Base-by-base conservation (phyloP, 768 basidiomycete genomes). In the Porpolomopsis calyptriformis region DNA sequence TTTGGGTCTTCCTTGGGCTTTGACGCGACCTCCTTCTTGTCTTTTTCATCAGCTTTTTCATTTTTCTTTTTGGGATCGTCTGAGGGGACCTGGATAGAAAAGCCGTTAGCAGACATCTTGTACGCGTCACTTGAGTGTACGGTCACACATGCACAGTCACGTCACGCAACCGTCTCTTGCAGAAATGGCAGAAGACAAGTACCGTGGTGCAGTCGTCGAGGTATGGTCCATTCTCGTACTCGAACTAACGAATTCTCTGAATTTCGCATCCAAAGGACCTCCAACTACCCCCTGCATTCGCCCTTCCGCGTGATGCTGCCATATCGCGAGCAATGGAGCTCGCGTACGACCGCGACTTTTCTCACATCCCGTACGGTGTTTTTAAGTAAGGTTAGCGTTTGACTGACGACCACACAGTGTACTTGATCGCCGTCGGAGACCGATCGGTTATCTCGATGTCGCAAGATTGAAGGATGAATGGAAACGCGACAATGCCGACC, bases 331-430 rank as follows among this genome's bases (percentile, higher is more conserved):
- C 87, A 1, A 77, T 94, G 23, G 88, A 89, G 54, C 73, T 85
- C 20, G 92, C 91, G 0, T 94, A 92, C 55, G 92, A 96, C 53
- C 79, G 90, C 26, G 92, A 96, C 59, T 96, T 93, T 64, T 90
- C 90, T 14, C 82, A 93, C 55, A 82, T 94, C 50, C 92, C 92
- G 92, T 93, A 43, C 39, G 66, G 55, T 14, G 26, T 36, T 12
- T 19, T 4, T 25, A 8, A 9, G 5, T 37, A 31, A 25, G 34
- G 34, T 40, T 23, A 40, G 34, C 12, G 27, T 4, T 24, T 39
- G 4, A 46, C 39, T 33, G 34, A 45, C 37, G 29, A 12, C 29
- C 34, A 16, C 39, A 7, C 52, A 94, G 90, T 2, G 85, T 94
- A 0, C 71, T 96, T 23, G 80, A 85, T 55, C 70, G 68, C 45